phyloP scores from a whole-genome alignment of 441 rosid genomes.

The Populus hybrid region DNA sequence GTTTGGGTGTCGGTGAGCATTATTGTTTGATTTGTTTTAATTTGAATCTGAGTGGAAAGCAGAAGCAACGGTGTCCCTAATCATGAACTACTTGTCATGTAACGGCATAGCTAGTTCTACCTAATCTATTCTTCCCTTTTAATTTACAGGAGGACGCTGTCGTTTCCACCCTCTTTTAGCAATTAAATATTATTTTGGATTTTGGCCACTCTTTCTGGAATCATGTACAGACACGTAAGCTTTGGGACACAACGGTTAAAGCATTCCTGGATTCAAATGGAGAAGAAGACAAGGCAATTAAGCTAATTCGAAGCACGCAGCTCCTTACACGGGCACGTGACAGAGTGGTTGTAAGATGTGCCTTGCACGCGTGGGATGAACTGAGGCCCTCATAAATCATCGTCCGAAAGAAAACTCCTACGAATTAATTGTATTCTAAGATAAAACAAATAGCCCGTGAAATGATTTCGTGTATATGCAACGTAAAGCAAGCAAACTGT shows the following conservation, averaged over 20 bases:
- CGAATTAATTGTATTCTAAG: not conserved
- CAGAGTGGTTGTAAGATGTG: not conserved
- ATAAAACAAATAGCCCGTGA: not conserved
- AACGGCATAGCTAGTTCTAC: slow-evolving; percentile 3
- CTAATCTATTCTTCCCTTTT: not conserved
- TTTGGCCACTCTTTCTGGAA: not conserved
- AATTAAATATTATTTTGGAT: not conserved
- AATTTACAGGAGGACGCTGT: not conserved
- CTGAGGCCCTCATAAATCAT: not conserved
- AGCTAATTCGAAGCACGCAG: not conserved
- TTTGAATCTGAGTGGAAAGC: not conserved
- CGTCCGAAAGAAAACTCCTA: not conserved
- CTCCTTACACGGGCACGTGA: no score
- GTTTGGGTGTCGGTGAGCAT: not conserved
- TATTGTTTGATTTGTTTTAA: not conserved
- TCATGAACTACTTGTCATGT: not conserved
- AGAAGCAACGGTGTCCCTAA: not conserved
- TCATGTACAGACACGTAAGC: not conserved
- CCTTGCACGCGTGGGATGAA: not conserved
- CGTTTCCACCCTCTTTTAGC: not conserved
- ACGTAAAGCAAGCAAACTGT: not conserved
- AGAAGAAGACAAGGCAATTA: not conserved
- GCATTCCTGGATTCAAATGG: not conserved
- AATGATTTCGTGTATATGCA: no score
- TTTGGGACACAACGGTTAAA: not conserved